phyloP scores from a whole-genome alignment of 148 eudicot genomes.

The Rhododendron ovatum region DNA sequence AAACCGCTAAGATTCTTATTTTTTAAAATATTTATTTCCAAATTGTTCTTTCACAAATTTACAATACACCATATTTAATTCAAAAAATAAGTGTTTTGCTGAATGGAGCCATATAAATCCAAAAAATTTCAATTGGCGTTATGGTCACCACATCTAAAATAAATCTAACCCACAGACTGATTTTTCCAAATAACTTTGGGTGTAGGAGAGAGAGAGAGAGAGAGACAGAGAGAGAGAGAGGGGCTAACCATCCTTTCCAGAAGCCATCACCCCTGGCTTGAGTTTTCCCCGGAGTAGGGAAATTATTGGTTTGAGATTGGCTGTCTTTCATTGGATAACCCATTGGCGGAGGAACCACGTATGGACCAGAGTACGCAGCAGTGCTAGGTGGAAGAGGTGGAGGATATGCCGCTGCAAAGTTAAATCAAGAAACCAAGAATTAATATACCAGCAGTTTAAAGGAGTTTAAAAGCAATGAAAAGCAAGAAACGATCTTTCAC shows the following conservation, averaged over 20 bases:
- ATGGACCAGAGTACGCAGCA: slow-evolving; percentile 8
- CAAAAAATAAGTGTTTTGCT: too few relatives aligned
- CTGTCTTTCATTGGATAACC: slow-evolving; percentile 18
- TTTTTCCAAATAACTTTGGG: too few relatives aligned
- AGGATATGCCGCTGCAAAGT: slow-evolving; percentile 11
- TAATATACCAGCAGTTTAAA: neutral
- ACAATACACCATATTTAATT: too few relatives aligned
- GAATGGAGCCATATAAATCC: too few relatives aligned
- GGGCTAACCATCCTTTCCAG: slow-evolving; percentile 26
- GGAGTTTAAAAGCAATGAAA: neutral
- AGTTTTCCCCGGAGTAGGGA: slow-evolving; percentile 8
- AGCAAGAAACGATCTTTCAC: neutral
- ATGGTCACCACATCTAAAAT: too few relatives aligned
- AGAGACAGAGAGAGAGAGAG: neutral
- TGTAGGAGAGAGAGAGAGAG: too few relatives aligned
- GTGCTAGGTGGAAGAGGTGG: neutral
- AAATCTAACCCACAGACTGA: too few relatives aligned
- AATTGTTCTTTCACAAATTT: fast-evolving
- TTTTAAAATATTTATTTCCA: too few relatives aligned
- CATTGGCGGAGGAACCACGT: slow-evolving; percentile 12
- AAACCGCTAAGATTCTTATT: too few relatives aligned
- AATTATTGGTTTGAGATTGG: neutral
- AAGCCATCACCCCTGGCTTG: slow-evolving; percentile 22
- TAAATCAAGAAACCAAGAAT: neutral
- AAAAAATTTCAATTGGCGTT: too few relatives aligned